phyloP scores from a whole-genome alignment of 106 monocot species.

The Dactylorhiza incarnata region DNA sequence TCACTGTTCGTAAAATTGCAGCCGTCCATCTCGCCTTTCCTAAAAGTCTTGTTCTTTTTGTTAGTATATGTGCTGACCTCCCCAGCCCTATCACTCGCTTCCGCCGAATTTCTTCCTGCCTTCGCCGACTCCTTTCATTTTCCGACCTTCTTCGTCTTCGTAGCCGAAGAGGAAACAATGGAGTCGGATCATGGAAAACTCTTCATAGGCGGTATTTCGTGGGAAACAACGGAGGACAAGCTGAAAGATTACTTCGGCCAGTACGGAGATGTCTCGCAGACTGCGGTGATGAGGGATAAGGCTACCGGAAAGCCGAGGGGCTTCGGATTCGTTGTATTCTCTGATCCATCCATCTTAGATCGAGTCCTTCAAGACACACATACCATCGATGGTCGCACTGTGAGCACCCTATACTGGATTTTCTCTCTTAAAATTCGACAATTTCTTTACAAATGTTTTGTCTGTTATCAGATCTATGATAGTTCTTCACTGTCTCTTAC shows the following conservation, averaged over 20 bases:
- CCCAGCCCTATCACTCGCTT: neutral
- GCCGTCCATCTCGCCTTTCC: neutral
- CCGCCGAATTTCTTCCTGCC: no score
- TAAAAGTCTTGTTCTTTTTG: neutral
- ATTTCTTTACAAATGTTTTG: neutral
- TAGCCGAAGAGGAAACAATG: constrained; percentile 2
- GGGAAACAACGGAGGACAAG: constrained; percentile 31
- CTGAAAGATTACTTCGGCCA: constrained; percentile 29
- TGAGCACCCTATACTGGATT: neutral
- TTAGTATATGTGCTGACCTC: neutral
- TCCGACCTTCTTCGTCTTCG: neutral
- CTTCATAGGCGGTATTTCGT: constrained; percentile 35
- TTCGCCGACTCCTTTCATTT: neutral
- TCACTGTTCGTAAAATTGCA: neutral
- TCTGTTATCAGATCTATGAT: neutral
- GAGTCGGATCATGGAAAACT: constrained; percentile 30
- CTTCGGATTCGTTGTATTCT: constrained; percentile 22
- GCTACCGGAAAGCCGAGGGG: constrained; percentile 26
- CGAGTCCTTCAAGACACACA: constrained; percentile 35
- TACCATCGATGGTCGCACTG: constrained; percentile 42
- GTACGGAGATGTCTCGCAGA: constrained; percentile 25
- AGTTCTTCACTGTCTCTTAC: neutral
- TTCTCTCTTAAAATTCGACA: neutral
- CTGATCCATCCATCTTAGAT: constrained; percentile 25
- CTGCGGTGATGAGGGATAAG: constrained; percentile 29